Evolutionary conservation across 495 filamentous ascomycete species (phyloP).

Genomic region (Cladorrhinum samala): DNA sequence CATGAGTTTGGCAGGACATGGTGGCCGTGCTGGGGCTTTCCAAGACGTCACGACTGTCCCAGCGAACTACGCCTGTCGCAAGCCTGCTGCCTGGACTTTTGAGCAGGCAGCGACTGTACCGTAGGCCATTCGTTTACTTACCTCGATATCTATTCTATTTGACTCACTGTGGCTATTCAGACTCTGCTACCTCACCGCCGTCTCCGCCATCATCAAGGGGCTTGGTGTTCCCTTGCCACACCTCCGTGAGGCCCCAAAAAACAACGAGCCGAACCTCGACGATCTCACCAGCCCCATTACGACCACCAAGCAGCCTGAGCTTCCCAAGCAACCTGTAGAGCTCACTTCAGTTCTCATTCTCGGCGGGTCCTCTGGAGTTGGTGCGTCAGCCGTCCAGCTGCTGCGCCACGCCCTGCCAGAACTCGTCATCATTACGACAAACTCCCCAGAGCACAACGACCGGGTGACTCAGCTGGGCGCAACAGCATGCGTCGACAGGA

Average conservation of each 20-base stretch:
- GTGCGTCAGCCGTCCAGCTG: constrained; percentile 36
- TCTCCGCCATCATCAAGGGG: constrained; percentile 24
- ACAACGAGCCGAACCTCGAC: constrained; percentile 8
- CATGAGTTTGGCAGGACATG: constrained; percentile 19
- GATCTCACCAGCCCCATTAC: constrained; percentile 1
- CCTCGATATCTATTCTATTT: not conserved
- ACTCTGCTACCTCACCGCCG: constrained; percentile 36
- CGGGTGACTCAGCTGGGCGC: constrained; percentile 29
- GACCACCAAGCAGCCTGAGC: not conserved
- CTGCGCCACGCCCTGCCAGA: constrained; percentile 31
- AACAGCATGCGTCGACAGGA: constrained; percentile 26
- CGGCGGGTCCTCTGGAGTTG: constrained; percentile 39
- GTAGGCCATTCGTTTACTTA: constrained; percentile 17
- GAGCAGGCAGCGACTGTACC: constrained; percentile 39
- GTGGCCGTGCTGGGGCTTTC: constrained; percentile 28
- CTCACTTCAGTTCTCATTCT: constrained; percentile 34
- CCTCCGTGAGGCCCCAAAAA: constrained; percentile 11
- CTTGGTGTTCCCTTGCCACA: constrained; percentile 27
- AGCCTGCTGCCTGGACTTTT: constrained; percentile 32
- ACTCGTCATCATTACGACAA: constrained; percentile 34
- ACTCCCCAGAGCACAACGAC: constrained; percentile 29
- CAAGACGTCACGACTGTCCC: constrained; percentile 34
- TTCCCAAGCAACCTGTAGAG: not conserved
- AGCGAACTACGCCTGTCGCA: constrained; percentile 33
- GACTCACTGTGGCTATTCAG: too few species aligned